These are phyloP conservation scores for Scedosporium boydii DNA, from an alignment of 2,329 filamentous ascomycete species.

Conservation along the genomic window DNA sequence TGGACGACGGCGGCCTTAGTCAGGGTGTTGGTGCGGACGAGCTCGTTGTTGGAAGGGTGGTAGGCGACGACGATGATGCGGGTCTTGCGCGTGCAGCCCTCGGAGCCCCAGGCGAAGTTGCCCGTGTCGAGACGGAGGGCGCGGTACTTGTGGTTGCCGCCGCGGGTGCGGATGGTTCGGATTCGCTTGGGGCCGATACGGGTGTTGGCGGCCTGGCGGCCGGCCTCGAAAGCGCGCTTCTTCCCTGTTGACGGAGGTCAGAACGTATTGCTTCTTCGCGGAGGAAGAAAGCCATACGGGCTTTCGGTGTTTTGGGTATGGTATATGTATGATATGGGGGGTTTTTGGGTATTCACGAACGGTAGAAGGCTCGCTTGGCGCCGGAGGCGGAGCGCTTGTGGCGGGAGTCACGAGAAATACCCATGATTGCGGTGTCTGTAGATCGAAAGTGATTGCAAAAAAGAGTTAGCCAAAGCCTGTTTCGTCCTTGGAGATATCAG, in stretches of 20 bases:
- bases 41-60: constrained; percentile 99
- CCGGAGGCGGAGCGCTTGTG: constrained; percentile 99
- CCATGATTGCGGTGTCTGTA: constrained; percentile 74
- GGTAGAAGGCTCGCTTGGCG: constrained; percentile 93
- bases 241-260: constrained; percentile 71
- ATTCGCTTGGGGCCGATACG: constrained; percentile 96
- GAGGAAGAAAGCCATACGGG: constrained; percentile 43
- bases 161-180: constrained; percentile 92
- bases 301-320: constrained; percentile 39
- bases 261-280: constrained; percentile 52
- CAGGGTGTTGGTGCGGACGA: constrained; percentile 99
- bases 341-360: constrained; percentile 53
- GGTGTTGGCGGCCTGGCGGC: constrained; percentile 98
- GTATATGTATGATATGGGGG: not conserved
- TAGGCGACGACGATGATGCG: constrained; percentile 97
- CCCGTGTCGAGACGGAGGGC: constrained; percentile 96
- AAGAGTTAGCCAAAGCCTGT: constrained; percentile 1
- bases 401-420: constrained; percentile 99
- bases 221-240: constrained; percentile 99
- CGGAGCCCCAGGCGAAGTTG: constrained; percentile 99
- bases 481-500: not conserved
- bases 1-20: constrained; percentile 98
- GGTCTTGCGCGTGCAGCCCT: constrained; percentile 97
- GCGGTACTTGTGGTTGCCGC: constrained; percentile 99
- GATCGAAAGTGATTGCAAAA: constrained; percentile 16